Base-by-base conservation (phyloP, 2,329 filamentous ascomycete species). In the Ceratocystiopsis sp. region DNA sequence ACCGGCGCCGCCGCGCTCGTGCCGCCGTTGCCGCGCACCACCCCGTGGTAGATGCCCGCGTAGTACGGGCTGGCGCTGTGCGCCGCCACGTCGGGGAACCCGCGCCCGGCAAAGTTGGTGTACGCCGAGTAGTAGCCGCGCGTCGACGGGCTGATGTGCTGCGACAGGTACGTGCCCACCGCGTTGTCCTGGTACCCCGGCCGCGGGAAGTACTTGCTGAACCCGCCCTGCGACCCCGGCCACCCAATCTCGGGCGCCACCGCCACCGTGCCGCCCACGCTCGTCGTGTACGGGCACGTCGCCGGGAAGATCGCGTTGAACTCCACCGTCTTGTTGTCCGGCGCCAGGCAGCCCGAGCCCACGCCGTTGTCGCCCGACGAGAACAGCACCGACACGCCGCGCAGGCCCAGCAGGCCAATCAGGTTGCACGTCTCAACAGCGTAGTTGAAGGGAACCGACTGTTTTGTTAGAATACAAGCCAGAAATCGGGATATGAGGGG, bases 381-480 rank as follows among this genome's bases (percentile, higher is more conserved):
- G 49, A 76, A 74, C 43, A 85, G 62, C n/a, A 84, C 63, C 0
- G 75, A 73, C 17, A 82, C 71, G 32, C 80, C 80, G 12, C 79
- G 71, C 1, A 72, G 67, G 18, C 75, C 76, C 6, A 84, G 68
- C 47, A 79, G 73, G 32, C 67, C 67, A 58, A 81, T 82, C 17
- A 74, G 68, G 44, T 71, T 65, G 51, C 70, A 68, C 13, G 63
- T 56, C 12, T 59, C 57, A 13, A 51, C 63, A 9, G 74, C 69
- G 54, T 82, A 82, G 4, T 64, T 60, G 18, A 59, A 58, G 0
- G 77, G 75, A 0, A 83, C 62, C 4, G 66, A 69, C 54, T 78
- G 75, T 3, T 21, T 21, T 21, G 19, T 21, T 21, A 21, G 19
- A 7, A 21, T n/a, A n/a, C n/a, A n/a, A n/a, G n/a, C n/a, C n/a